Base-by-base conservation (phyloP, 2,329 filamentous ascomycete species). In the Leptographium lundbergii region DNA sequence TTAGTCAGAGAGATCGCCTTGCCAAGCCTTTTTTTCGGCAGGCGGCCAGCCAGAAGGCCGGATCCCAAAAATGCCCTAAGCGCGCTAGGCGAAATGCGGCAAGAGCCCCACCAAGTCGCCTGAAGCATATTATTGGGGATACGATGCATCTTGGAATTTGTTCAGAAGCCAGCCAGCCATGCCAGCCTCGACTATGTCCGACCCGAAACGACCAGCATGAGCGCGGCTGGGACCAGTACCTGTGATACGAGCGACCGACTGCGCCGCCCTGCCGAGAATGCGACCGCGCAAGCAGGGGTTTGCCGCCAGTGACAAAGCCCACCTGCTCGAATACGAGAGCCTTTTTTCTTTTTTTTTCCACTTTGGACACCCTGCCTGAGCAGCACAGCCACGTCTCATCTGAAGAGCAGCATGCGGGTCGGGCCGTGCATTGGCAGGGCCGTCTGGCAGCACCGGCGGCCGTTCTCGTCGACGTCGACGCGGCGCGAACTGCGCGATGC, bases 401-500 rank as follows among this genome's bases (percentile, higher is more conserved):
- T 29, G 27, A 19, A 42, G 39, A 42, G 36, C 42, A 45, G 42
- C 48, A 51, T 51, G 48, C 24, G 25, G 17, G 19, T n/a, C 24
- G 11, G 14, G 24, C 48, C 24, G n/a, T 19, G n/a, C 32, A 11
- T 17, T 13, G n/a, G 10, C n/a, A 22, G 39, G 17, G 39, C 39
- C 4, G 42, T 10, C 7, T 9, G 24, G 25, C 42, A 29, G 42
- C 6, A 27, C 39, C 13, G 17, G 1, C 55, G 13, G 42, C 42
- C 45, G 42, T 82, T 87, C 66, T 80, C 80, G 7, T 72, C 72
- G 10, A 80, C 81, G 3, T 58, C 70, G 14, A 59, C 63, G 17
- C 72, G 74, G 62, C 69, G 65, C 60, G 73, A 81, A 64, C 75
- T 86, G 27, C 74, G 75, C 65, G 76, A 80, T 65, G 70, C 77